These are phyloP conservation scores for Cantharellus anzutake DNA, from an alignment of 768 basidiomycete genomes.

Conservation along the genomic window DNA sequence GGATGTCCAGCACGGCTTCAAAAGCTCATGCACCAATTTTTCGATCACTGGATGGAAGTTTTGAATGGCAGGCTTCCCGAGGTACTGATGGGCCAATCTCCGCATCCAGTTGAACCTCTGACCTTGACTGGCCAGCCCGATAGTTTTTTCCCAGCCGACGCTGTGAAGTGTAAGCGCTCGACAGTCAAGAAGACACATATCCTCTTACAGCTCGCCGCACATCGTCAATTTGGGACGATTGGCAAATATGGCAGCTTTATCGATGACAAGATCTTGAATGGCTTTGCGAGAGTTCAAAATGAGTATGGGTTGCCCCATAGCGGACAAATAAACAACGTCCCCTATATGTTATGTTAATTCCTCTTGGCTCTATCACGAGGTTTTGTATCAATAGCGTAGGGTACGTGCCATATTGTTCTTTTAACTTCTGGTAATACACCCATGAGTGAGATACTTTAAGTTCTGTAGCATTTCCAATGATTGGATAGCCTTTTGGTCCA, in stretches of 20 bases:
- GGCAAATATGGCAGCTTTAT: conserved; percentile 7
- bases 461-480: background rate
- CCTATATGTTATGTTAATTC: background rate
- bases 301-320: conserved; percentile 6
- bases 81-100: background rate
- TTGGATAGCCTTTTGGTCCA: background rate
- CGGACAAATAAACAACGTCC: background rate
- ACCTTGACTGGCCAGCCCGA: background rate
- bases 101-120: background rate
- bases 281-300: conserved; percentile 7
- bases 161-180: background rate
- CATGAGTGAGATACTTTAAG: background rate
- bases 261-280: conserved; percentile 8
- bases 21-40: background rate
- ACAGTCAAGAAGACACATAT: background rate
- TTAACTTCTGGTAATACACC: background rate
- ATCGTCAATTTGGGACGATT: conserved; percentile 9
- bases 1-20: background rate
- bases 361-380: background rate
- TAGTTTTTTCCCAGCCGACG: background rate
- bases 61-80: background rate
- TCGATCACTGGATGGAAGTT: background rate
- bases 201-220: conserved; percentile 3
- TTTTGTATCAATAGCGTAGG: background rate
- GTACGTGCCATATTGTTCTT: background rate